phyloP scores from a whole-genome alignment of 257 asterid species.

The Solanum lycopersicoides region DNA sequence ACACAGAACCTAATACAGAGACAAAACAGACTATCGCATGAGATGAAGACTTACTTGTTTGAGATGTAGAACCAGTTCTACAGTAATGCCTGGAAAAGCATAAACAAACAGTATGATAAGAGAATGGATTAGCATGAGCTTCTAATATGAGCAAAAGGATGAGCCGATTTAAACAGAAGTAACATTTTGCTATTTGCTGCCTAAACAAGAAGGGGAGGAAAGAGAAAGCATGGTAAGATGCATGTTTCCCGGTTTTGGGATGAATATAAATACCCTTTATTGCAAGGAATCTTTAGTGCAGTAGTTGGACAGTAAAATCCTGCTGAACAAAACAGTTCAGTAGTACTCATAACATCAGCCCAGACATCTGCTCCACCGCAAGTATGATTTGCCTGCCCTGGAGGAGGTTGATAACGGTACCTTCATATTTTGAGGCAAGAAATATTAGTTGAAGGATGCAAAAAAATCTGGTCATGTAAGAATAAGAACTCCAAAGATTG shows the following conservation, averaged over 20 bases:
- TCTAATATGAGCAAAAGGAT: not conserved
- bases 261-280: conserved; percentile 50
- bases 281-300: conserved; percentile 56
- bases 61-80: conserved; percentile 82
- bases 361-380: conserved; percentile 96
- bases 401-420: conserved; percentile 87
- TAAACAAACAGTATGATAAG: not conserved
- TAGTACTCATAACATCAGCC: conserved; percentile 64
- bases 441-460: not conserved
- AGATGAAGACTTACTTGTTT: conserved; percentile 40
- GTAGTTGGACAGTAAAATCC: conserved; percentile 90
- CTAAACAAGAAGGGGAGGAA: not conserved
- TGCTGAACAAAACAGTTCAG: conserved; percentile 70
- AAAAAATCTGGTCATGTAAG: not conserved
- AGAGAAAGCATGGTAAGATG: not conserved
- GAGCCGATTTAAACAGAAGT: not conserved
- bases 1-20: not conserved
- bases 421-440: conserved; percentile 21
- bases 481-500: not conserved
- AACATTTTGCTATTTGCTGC: not conserved
- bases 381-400: conserved; percentile 64
- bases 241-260: conserved; percentile 11
- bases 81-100: conserved; percentile 63
- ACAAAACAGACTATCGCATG: not conserved
- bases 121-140: conserved; percentile 1